Conservation (phyloP, 225 moss, liverwort and hornwort species). For the Lunularia cruciata region DNA sequence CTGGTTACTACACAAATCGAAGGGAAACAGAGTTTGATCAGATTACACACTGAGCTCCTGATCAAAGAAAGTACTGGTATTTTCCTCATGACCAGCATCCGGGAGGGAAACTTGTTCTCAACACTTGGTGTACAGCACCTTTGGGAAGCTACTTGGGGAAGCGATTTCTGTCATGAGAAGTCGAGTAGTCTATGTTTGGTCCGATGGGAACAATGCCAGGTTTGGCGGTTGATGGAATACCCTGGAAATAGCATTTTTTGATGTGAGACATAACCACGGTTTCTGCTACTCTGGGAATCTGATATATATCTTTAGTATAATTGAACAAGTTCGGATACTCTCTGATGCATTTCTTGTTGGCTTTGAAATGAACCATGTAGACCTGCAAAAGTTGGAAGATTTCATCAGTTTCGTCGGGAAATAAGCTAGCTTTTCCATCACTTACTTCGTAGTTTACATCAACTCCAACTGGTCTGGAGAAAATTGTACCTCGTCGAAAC, state of each 20-base stretch:
- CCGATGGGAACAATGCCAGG: conserved; percentile 57
- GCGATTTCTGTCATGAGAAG: conserved; percentile 72
- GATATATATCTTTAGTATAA: conserved; percentile 78
- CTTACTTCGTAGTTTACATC: neutral
- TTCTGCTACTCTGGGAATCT: conserved; percentile 52
- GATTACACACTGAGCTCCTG: no score
- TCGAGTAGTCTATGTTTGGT: conserved; percentile 44
- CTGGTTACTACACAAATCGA: no score
- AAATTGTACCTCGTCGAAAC: conserved; percentile 67
- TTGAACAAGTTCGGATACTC: conserved; percentile 86
- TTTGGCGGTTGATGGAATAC: conserved; percentile 76
- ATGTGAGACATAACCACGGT: conserved; percentile 81
- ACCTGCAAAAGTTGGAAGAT: conserved; percentile 41
- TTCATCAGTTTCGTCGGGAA: neutral
- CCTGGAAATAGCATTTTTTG: conserved; percentile 78
- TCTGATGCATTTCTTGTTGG: conserved; percentile 65
- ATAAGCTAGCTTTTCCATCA: neutral
- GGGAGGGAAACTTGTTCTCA: no score
- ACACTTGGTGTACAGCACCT: no score
- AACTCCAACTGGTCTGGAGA: neutral
- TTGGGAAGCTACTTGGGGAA: conserved; percentile 42
- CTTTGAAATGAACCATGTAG: conserved; percentile 84
- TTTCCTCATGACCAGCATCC: no score
- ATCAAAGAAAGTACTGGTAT: no score
- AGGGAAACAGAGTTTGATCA: no score